Percentiles rank a stretch among this genome's conserved stretches.
These are phyloP conservation scores for Flueggea neowawraea DNA, from an alignment of 441 rosid genomes.

Conservation along the genomic window DNA sequence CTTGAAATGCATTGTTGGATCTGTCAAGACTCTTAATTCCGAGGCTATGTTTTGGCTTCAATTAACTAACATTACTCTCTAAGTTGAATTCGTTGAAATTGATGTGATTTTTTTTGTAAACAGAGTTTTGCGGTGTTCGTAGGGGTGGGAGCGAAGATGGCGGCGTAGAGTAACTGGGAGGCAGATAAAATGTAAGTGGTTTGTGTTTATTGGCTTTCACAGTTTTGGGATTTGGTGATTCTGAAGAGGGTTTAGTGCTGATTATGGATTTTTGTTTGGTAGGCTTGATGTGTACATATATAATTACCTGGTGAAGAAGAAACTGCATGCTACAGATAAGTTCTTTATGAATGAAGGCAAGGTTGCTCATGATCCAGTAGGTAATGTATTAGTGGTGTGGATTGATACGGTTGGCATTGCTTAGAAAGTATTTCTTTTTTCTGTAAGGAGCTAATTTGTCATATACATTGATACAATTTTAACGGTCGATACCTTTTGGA, in stretches of 20 bases:
- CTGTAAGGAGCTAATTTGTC: too few relatives aligned
- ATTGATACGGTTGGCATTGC: too few relatives aligned
- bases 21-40: too few relatives aligned
- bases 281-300: constrained; percentile 98
- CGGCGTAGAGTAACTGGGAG: constrained; percentile 70
- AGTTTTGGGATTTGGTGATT: not conserved
- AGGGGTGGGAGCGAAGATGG: constrained; percentile 24
- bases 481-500: too few relatives aligned
- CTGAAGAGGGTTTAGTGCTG: constrained; percentile 1
- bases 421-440: too few relatives aligned
- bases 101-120: constrained; percentile 15
- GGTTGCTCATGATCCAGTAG: constrained; percentile 95
- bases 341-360: constrained; percentile 98
- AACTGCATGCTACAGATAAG: constrained; percentile 76
- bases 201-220: not conserved
- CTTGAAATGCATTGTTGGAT: too few relatives aligned
- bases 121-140: constrained; percentile 20
- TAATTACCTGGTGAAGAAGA: constrained; percentile 95
- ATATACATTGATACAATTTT: too few relatives aligned
- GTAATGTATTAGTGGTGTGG: constrained; percentile 29
- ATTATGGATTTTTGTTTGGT: constrained; percentile 14
- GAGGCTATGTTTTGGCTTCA: too few relatives aligned
- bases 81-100: not conserved
- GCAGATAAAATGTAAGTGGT: constrained; percentile 61
- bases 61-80: too few relatives aligned